Evolutionary conservation across 2,329 filamentous ascomycete genomes (phyloP).

Genomic region (Cercospora janseana): DNA sequence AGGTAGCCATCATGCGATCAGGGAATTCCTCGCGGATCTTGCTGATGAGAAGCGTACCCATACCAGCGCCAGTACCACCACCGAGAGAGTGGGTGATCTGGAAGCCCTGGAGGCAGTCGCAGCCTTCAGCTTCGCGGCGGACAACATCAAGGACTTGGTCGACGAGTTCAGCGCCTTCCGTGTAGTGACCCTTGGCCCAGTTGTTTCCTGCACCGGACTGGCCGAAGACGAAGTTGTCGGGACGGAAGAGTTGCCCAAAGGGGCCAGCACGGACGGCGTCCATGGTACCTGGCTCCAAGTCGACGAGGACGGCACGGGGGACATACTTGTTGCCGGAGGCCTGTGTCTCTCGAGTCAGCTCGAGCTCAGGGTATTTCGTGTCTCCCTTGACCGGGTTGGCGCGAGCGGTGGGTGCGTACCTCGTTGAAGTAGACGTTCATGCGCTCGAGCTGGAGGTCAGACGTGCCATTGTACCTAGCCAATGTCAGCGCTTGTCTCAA

Average conservation of each 20-base stretch:
- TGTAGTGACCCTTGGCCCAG: conserved; percentile 99
- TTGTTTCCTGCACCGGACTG: conserved; percentile 99
- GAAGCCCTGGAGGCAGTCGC: conserved; percentile 99
- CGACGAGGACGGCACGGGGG: conserved; percentile 97
- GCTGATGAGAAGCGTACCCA: conserved; percentile 99
- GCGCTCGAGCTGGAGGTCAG: conserved; percentile 98
- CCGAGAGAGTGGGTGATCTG: conserved; percentile 99
- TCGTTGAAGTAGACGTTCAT: conserved; percentile 99
- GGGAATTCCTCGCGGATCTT: conserved; percentile 99
- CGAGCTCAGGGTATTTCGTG: conserved; percentile 16
- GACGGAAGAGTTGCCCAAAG: conserved; percentile 98
- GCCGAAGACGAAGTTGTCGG: conserved; percentile 99
- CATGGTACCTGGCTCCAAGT: conserved; percentile 99
- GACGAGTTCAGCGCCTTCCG: conserved; percentile 97
- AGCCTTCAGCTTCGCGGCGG: conserved; percentile 96
- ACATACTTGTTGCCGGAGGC: conserved; percentile 98
- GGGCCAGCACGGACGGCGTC: conserved; percentile 97
- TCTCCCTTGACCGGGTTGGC: neutral
- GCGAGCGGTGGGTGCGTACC: conserved; percentile 48
- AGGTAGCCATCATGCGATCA: conserved; percentile 99
- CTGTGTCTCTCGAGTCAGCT: conserved; percentile 51
- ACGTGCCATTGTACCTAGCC: conserved; percentile 88
- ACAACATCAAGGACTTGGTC: conserved; percentile 98
- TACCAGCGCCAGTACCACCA: conserved; percentile 99
- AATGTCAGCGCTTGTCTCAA: conserved; percentile 29